Base-by-base conservation (phyloP, 768 basidiomycete species). In the Tricholomella constricta region DNA sequence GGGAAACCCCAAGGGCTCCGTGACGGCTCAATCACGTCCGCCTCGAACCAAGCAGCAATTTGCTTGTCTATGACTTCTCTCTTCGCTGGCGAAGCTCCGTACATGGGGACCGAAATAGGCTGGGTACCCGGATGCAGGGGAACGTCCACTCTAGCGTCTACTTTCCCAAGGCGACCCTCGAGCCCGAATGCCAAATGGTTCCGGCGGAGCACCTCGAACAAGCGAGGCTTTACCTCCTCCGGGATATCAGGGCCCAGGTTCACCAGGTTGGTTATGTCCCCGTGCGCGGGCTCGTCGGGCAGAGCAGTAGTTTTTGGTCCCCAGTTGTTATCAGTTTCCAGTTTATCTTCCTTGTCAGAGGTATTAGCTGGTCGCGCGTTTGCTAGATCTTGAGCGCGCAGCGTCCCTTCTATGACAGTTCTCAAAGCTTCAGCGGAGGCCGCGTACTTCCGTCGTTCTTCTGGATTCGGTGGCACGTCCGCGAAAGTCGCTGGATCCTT, bases 1-100 rank as follows among this genome's bases (percentile, higher is more conserved):
- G 47, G 71, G 0, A 63, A 64, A 0, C 36, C 67, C 70, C 70
- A 79, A 1, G 74, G 76, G 51, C 74, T 75, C 2, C 54, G 48
- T 0, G 74, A 76, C 0, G 66, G 68, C 46, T 78, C n/a, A n/a
- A n/a, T n/a, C n/a, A n/a, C n/a, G n/a, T n/a, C n/a, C n/a, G n/a
- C n/a, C n/a, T n/a, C n/a, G 62, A 6, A n/a, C n/a, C n/a, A n/a
- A n/a, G n/a, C n/a, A n/a, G n/a, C n/a, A n/a, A n/a, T n/a, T n/a
- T n/a, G n/a, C n/a, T n/a, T n/a, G n/a, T n/a, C n/a, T n/a, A 69
- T 68, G 0, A 70, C 61, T 49, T 64, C 54, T 14, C 64, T 29
- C 29, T 67, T 68, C 2, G 58, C 67, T 4, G 64, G 68, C 3
- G 68, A 69, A n/a, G n/a, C n/a, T n/a, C n/a, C n/a, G n/a, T n/a